Conservation (phyloP, 805 yeast species). For the Maudiozyma saulgeensis region DNA sequence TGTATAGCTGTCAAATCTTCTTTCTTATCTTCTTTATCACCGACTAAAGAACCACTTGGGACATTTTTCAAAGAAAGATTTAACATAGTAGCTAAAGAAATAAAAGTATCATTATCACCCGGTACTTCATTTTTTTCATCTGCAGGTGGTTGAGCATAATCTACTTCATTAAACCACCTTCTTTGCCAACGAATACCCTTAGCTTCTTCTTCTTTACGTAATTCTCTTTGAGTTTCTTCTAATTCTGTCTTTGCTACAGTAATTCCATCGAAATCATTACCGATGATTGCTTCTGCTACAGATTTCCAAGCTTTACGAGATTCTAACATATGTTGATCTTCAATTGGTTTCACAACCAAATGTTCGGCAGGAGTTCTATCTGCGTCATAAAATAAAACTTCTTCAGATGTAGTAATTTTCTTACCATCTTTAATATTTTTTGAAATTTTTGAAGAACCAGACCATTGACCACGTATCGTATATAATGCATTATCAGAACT, state of each 20-base stretch:
- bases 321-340: conserved; percentile 73
- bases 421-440: conserved; percentile 34
- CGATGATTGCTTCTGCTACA: conserved; percentile 80
- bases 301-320: conserved; percentile 85
- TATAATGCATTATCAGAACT: conserved; percentile 58
- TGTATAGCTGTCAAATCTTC: conserved; percentile 41
- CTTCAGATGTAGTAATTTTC: conserved; percentile 5
- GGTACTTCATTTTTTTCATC: conserved; percentile 22
- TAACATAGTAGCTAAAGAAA: conserved; percentile 39
- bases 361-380: conserved; percentile 42
- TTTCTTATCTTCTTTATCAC: conserved; percentile 46
- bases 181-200: conserved; percentile 63
- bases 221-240: conserved; percentile 80
- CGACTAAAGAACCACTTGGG: conserved; percentile 55
- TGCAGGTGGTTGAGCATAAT: conserved; percentile 28
- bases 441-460: conserved; percentile 60
- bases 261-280: conserved; percentile 69
- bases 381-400: conserved; percentile 55
- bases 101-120: conserved; percentile 31
- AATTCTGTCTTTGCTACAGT: conserved; percentile 66
- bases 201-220: conserved; percentile 65
- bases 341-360: conserved; percentile 69
- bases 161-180: conserved; percentile 67
- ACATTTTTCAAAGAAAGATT: conserved; percentile 54
- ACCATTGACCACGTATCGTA: conserved; percentile 91